Percentiles rank a stretch among this genome's conserved stretches.
phyloP scores from a whole-genome alignment of 176 grass and related monocot genomes.

The Bolboschoenus planiculmis region DNA sequence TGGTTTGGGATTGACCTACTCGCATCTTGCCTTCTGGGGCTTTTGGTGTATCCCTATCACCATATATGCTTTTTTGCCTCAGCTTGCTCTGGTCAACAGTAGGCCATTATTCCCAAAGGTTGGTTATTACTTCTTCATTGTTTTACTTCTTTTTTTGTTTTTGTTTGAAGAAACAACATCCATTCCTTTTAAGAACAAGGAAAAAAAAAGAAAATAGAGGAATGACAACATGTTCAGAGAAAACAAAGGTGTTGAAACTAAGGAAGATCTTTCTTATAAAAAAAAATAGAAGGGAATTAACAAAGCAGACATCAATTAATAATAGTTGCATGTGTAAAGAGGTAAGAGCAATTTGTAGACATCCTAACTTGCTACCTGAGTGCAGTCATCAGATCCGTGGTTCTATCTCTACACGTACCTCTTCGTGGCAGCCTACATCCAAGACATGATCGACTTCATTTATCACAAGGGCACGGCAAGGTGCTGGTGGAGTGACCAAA shows the following conservation, averaged over 20 bases:
- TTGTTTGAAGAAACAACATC: not conserved
- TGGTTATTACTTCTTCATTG: not conserved
- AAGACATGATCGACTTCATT: conserved; percentile 31
- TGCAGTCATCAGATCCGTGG: conserved; percentile 31
- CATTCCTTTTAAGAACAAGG: not conserved
- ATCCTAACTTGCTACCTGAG: not conserved
- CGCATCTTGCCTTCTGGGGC: conserved; percentile 19
- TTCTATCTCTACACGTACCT: conserved; percentile 44
- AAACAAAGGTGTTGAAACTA: no score
- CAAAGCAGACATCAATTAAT: not conserved
- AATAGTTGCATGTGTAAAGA: not conserved
- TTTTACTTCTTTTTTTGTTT: not conserved
- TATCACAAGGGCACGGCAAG: not conserved
- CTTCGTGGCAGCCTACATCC: conserved; percentile 28
- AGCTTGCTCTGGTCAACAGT: conserved; percentile 22
- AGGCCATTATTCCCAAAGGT: conserved; percentile 34
- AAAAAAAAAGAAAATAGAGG: not conserved
- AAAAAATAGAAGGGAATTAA: not conserved
- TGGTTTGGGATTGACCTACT: conserved; percentile 14
- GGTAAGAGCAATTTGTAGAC: not conserved
- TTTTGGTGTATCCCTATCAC: conserved; percentile 19
- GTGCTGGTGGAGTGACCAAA: conserved; percentile 16
- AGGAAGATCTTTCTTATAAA: no score
- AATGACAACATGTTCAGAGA: not conserved
- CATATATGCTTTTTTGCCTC: conserved; percentile 33